Evolutionary conservation across 768 basidiomycete species (phyloP).

Genomic region (Suillus cothurnatus): DNA sequence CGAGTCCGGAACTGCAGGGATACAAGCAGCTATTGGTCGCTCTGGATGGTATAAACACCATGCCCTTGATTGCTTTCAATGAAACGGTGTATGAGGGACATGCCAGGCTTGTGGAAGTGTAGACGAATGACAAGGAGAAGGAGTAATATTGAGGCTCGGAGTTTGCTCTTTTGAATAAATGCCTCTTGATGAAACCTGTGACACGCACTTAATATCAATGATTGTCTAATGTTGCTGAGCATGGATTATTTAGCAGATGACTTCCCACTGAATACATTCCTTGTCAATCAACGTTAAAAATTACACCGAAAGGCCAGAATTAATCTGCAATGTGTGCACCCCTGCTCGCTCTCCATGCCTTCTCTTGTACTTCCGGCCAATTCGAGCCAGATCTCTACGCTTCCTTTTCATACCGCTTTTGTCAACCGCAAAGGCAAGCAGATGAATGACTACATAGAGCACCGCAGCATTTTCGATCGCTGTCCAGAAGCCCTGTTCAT

Average conservation of each 20-base stretch:
- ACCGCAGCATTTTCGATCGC: background rate
- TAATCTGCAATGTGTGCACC: no score
- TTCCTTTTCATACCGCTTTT: background rate
- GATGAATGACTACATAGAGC: background rate
- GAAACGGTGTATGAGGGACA: background rate
- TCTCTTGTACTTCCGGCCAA: background rate
- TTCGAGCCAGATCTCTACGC: background rate
- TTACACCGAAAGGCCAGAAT: no score
- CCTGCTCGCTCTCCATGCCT: background rate
- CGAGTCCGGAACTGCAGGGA: background rate
- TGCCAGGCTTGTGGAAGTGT: background rate
- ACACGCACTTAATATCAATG: no score
- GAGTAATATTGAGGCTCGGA: no score
- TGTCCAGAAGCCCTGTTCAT: background rate
- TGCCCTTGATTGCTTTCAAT: background rate
- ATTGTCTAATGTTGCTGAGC: no score
- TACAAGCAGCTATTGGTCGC: background rate
- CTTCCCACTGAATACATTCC: no score
- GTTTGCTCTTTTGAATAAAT: no score
- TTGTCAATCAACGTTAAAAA: no score
- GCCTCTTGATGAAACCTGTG: no score
- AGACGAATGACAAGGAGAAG: background rate
- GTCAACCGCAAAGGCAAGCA: background rate
- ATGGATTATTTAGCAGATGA: no score
- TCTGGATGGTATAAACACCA: background rate